Evolutionary conservation across 2,329 filamentous ascomycete species (phyloP).

Genomic region (Emergomyces pasteurianus): DNA sequence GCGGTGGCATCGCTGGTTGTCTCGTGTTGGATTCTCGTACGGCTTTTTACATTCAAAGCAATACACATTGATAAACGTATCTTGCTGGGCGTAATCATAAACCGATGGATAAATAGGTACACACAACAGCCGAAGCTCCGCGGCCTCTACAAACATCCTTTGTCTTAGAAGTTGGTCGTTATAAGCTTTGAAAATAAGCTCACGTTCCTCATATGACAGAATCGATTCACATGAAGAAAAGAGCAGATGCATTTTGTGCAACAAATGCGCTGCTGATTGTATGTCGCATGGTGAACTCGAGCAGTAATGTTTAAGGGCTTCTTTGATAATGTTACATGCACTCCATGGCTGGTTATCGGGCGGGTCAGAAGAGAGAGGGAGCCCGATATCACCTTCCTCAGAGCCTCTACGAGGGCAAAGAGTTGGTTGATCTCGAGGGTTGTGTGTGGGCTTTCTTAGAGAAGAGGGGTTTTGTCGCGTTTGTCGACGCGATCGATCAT

Average conservation of each 20-base stretch:
- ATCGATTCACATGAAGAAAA: conserved; percentile 28
- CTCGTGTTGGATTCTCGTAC: conserved; percentile 38
- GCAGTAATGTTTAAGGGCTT: conserved; percentile 30
- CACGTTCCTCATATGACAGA: conserved; percentile 36
- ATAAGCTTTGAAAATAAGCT: conserved; percentile 45
- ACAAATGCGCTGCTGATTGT: conserved; percentile 30
- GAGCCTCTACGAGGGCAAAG: neutral
- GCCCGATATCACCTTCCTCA: neutral
- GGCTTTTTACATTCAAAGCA: conserved; percentile 47
- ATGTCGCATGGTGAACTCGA: conserved; percentile 27
- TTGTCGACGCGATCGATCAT: neutral
- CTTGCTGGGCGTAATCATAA: conserved; percentile 45
- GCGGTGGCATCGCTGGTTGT: conserved; percentile 40
- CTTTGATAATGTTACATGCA: conserved; percentile 25
- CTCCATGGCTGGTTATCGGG: conserved; percentile 28
- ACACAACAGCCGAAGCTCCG: conserved; percentile 43
- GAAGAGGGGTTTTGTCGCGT: neutral
- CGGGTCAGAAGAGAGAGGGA: conserved; percentile 21
- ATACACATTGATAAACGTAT: conserved; percentile 42
- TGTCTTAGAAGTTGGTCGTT: conserved; percentile 42
- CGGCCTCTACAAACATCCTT: conserved; percentile 37
- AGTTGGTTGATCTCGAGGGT: neutral
- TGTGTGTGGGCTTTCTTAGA: neutral
- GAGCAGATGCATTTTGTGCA: conserved; percentile 29
- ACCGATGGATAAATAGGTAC: conserved; percentile 45